Percentiles rank a stretch among this genome's conserved stretches.
Evolutionary conservation across 2,329 filamentous ascomycete genomes (phyloP).

Genomic region (Sclerotinia borealis): DNA sequence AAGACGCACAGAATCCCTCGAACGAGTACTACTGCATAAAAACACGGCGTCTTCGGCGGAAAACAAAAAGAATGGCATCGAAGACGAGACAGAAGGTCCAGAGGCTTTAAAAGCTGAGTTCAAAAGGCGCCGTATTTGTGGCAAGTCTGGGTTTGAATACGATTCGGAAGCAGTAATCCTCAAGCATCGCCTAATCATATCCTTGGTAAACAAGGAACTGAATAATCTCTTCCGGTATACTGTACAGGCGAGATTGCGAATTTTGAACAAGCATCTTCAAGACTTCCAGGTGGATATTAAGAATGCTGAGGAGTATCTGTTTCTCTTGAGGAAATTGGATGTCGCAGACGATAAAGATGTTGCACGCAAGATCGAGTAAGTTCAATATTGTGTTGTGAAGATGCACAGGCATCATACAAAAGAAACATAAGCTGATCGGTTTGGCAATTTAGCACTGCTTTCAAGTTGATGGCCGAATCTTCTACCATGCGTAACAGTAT

Average conservation of each 20-base stretch:
- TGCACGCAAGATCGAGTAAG: not conserved
- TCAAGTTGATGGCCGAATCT: not conserved
- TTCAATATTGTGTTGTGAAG: not conserved
- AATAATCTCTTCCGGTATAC: slow-evolving; percentile 1
- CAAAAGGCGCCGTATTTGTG: not conserved
- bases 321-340: not conserved
- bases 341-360: not conserved
- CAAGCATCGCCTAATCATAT: not conserved
- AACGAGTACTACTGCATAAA: not conserved
- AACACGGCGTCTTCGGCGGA: not conserved
- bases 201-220: not conserved
- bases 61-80: not conserved
- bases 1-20: not conserved
- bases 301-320: not conserved
- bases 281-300: not conserved
- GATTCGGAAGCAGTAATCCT: not conserved
- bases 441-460: not conserved
- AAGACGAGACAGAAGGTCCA: not conserved
- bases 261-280: not conserved
- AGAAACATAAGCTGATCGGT: not conserved
- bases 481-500: not conserved
- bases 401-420: not conserved
- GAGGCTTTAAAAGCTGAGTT: not conserved
- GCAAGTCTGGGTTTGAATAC: not conserved
- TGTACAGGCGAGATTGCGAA: not conserved